Evolutionary conservation across 2,329 filamentous ascomycete species (phyloP).

Genomic region (Graphilbum ipis-grandicollis): DNA sequence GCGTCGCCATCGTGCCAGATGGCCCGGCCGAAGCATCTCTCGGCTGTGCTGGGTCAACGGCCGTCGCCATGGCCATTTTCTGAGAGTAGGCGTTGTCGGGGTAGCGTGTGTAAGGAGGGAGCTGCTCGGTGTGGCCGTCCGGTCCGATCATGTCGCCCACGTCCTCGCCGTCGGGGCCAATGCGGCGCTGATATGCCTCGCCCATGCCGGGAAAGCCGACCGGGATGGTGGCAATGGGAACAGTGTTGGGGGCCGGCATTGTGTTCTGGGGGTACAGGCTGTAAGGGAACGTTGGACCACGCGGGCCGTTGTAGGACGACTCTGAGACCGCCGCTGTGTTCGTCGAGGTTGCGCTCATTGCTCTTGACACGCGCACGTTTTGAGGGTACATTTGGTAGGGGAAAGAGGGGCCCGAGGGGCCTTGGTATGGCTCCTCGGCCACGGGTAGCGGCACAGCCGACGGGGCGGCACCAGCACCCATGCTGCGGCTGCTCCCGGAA

Average conservation of each 20-base stretch:
- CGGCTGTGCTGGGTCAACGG: too few relatives aligned
- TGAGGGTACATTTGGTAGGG: slow-evolving; percentile 78
- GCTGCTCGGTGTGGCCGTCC: slow-evolving; percentile 75
- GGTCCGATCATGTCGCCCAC: slow-evolving; percentile 73
- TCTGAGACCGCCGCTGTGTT: slow-evolving; percentile 18
- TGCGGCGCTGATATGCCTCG: slow-evolving; percentile 50
- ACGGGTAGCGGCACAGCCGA: slow-evolving; percentile 11
- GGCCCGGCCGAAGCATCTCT: too few relatives aligned
- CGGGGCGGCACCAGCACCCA: neutral
- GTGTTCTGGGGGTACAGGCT: slow-evolving; percentile 73
- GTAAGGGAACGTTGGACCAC: slow-evolving; percentile 69
- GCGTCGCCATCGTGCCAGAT: too few relatives aligned
- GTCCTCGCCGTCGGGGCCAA: slow-evolving; percentile 72
- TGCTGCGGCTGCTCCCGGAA: slow-evolving; percentile 12
- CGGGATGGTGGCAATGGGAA: slow-evolving; percentile 26
- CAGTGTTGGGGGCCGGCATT: slow-evolving; percentile 24
- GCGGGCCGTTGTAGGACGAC: slow-evolving; percentile 37
- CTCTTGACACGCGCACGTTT: slow-evolving; percentile 54
- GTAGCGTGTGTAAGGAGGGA: slow-evolving; percentile 83
- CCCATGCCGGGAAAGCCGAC: slow-evolving; percentile 58
- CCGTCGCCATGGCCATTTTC: slow-evolving; percentile 27
- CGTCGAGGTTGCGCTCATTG: slow-evolving; percentile 46
- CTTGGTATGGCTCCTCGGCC: slow-evolving; percentile 47
- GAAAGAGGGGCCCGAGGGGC: slow-evolving; percentile 58
- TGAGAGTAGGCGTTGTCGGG: slow-evolving; percentile 52